Base-by-base conservation (phyloP, 2,329 filamentous ascomycete species). In the Ophiognomonia clavigignenti-juglandacearum region DNA sequence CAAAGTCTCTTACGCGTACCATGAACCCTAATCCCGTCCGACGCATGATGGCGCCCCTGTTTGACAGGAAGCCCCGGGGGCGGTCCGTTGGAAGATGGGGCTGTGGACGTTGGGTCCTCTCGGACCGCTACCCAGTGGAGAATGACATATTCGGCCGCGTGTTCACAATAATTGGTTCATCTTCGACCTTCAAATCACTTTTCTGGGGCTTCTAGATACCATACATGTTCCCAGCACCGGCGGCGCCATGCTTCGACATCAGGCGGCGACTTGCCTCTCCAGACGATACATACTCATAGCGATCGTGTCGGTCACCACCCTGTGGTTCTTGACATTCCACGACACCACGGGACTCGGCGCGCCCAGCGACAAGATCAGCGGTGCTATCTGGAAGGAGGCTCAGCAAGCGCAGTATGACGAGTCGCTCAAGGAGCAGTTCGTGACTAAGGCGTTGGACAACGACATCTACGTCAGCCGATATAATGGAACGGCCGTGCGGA, bases 381-480 rank as follows among this genome's bases (percentile, higher is more conserved):
- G 38, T 18, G 19, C 39, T 7, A 31, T n/a, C 29, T n/a, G n/a
- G n/a, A 31, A 31, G n/a, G 39, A 14, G 14, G n/a, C 16, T n/a
- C 34, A 35, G 6, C 29, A 36, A 14, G 31, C 36, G 8, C 35
- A 43, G 11, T 34, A 31, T 10, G 18, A 31, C 31, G 48, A 40
- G 48, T 39, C 37, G 18, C 35, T 45, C 11, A 41, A 39, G 32
- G 40, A 32, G 32, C 40, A 51, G 14, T 51, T 51, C n/a, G 41
- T 51, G 35, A n/a, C 31, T 6, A 13, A 11, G 6, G 40, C 42
- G 16, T 13, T 48, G 16, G 26, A 29, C n/a, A 37, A 51, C 26
- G 49, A 51, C 37, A 35, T 48, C 9, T 51, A 51, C n/a, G 34
- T 32, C 27, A 32, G 32, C 2, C 26, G 45, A 5, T 51, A 51